Evolutionary conservation across 2,329 filamentous ascomycete genomes (phyloP).

Genomic region (Cordyceps tenuipes): DNA sequence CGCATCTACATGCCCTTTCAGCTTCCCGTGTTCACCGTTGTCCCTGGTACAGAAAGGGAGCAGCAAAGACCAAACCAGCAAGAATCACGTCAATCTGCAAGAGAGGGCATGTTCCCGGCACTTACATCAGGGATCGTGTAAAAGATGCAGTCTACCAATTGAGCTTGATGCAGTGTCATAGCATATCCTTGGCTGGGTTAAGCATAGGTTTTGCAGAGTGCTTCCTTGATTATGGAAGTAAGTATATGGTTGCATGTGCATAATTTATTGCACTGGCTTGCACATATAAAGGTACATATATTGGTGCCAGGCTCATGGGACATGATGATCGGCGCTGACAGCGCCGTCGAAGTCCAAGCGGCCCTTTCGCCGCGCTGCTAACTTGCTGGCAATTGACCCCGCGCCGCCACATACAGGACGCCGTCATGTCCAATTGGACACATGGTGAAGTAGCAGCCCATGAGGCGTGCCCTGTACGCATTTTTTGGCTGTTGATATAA

Average conservation of each 20-base stretch:
- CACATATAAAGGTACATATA: slow-evolving; percentile 7
- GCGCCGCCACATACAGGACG: slow-evolving; percentile 12
- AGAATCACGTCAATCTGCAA: not conserved
- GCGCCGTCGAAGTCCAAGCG: slow-evolving; percentile 12
- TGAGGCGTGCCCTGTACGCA: not conserved
- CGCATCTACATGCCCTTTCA: not conserved
- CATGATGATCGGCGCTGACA: slow-evolving; percentile 10
- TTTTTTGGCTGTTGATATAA: slow-evolving; percentile 9
- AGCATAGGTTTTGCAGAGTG: not conserved
- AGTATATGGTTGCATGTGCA: slow-evolving; percentile 8
- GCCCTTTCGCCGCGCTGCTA: not conserved
- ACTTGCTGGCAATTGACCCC: slow-evolving; percentile 10
- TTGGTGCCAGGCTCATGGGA: slow-evolving; percentile 8
- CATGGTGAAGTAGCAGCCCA: slow-evolving; percentile 7
- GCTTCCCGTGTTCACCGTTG: not conserved
- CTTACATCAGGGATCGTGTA: not conserved
- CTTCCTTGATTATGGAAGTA: not conserved
- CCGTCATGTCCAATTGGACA: slow-evolving; percentile 4
- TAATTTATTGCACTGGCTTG: not conserved
- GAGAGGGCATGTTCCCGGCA: not conserved
- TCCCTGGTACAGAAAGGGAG: not conserved
- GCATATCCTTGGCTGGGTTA: not conserved
- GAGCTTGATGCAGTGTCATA: not conserved
- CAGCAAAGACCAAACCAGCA: not conserved
- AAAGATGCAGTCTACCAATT: not conserved